Conservation (phyloP, 2,329 filamentous ascomycete species). For the Paraconiothyrium brasiliense region DNA sequence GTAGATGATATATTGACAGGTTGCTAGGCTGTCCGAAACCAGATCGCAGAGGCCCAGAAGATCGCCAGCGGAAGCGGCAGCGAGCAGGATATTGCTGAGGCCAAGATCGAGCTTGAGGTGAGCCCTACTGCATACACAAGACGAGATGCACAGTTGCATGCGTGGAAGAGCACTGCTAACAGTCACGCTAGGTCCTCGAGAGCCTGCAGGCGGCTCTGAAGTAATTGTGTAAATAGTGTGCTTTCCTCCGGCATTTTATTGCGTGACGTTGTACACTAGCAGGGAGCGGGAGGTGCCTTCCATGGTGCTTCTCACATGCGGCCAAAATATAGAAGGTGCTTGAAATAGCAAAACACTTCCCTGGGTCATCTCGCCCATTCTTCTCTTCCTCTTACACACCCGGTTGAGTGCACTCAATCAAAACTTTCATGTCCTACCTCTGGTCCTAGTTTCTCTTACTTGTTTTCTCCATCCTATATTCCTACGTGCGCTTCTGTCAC, state of each 20-base stretch:
- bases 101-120: slow-evolving; percentile 99
- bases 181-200: slow-evolving; percentile 74
- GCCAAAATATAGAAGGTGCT: slow-evolving; percentile 48
- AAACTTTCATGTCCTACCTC: slow-evolving; percentile 22
- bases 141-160: slow-evolving; percentile 14
- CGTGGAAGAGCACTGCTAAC: slow-evolving; percentile 46
- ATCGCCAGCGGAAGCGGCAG: slow-evolving; percentile 88
- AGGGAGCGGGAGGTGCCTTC: slow-evolving; percentile 38
- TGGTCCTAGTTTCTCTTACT: slow-evolving; percentile 27
- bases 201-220: slow-evolving; percentile 82
- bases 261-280: slow-evolving; percentile 49
- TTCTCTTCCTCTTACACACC: slow-evolving; percentile 16
- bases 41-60: slow-evolving; percentile 96
- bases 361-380: slow-evolving; percentile 19
- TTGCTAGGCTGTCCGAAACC: slow-evolving; percentile 76
- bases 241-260: slow-evolving; percentile 34
- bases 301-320: slow-evolving; percentile 39
- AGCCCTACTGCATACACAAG: slow-evolving; percentile 34
- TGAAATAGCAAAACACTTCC: slow-evolving; percentile 36
- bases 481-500: slow-evolving; percentile 13
- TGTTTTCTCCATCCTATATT: slow-evolving; percentile 14
- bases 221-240: slow-evolving; percentile 66
- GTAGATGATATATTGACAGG: slow-evolving; percentile 25
- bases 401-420: slow-evolving; percentile 32
- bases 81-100: slow-evolving; percentile 97